Evolutionary conservation across 225 moss, liverwort and hornwort genomes (phyloP).

Genomic region (Takakia lepidozioides): DNA sequence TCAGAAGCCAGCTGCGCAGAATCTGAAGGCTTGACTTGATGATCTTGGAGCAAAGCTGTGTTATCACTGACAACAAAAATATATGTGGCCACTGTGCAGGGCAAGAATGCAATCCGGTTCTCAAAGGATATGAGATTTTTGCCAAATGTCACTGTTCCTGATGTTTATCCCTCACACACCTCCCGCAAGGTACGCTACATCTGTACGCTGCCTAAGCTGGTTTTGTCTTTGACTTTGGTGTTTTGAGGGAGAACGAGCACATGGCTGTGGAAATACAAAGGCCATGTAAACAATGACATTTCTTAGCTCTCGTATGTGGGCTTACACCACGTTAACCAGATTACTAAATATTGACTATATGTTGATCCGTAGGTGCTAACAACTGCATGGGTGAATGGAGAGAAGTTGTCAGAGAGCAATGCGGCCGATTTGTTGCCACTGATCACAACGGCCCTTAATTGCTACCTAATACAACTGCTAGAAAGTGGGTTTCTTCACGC

Average conservation of each 20-base stretch:
- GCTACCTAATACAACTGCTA: conserved; percentile 81
- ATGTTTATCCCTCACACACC: conserved; percentile 57
- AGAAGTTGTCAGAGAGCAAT: conserved; percentile 86
- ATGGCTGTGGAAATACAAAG: too few relatives aligned
- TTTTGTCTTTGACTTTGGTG: too few relatives aligned
- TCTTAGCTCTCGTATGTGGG: too few relatives aligned
- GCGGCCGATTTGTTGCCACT: conserved; percentile 65
- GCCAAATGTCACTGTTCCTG: conserved; percentile 83
- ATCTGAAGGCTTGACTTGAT: conserved; percentile 2
- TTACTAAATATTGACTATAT: too few relatives aligned
- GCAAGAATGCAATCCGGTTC: conserved; percentile 69
- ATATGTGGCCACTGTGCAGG: conserved; percentile 37
- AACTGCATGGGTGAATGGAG: conserved; percentile 88
- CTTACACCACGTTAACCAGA: too few relatives aligned
- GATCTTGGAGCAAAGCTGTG: too few relatives aligned
- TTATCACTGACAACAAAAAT: too few relatives aligned
- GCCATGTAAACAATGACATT: too few relatives aligned
- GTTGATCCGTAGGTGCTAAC: conserved; percentile 61
- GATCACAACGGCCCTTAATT: conserved; percentile 86
- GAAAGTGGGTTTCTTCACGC: conserved; percentile 98
- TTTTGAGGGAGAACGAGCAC: too few relatives aligned
- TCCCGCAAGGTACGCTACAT: conserved; percentile 97
- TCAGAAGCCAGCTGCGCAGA: neutral
- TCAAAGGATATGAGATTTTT: conserved; percentile 75
- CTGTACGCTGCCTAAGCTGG: too few relatives aligned